Base-by-base conservation (phyloP, 305 asterid species). In the Striga hermonthica region DNA sequence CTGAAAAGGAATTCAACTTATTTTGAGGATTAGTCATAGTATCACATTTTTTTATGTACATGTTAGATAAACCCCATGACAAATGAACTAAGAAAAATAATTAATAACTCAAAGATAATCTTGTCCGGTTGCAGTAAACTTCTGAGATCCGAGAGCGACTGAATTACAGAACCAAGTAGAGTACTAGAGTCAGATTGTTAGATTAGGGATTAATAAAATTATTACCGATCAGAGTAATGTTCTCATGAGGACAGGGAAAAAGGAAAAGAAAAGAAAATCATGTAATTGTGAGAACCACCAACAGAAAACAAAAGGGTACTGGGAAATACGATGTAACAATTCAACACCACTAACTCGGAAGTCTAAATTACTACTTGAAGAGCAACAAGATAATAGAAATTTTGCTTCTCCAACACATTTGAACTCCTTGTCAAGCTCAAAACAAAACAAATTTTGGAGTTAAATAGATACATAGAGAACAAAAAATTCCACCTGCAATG, bases 401-500 rank as follows among this genome's bases (percentile, higher is more conserved):
- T 12, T 62, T 44, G 35, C 53, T 60, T 57, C 58, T 63, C 40
- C 34, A 55, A 28, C 74, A 14, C 49, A 22, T 40, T n/a, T 12
- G 50, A 44, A 57, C 55, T 40, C 22, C 2, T 3, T 11, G 52
- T n/a, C 64, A 22, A 59, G 31, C 72, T 40, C 66, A 39, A 28
- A 34, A 55, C 28, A n/a, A n/a, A n/a, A n/a, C n/a, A n/a, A n/a
- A n/a, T n/a, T n/a, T n/a, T n/a, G n/a, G n/a, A n/a, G n/a, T n/a
- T n/a, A n/a, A n/a, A n/a, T n/a, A n/a, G n/a, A n/a, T n/a, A n/a
- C n/a, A n/a, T n/a, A n/a, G n/a, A n/a, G n/a, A n/a, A n/a, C n/a
- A 54, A 55, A 63, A 53, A 67, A 66, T 60, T 65, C 65, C 52
- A 91, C 99, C 96, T 94, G 99, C 85, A 94, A 81, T 40, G 99